Percentiles rank a stretch among this genome's conserved stretches.
Conservation (phyloP, 352 stramenopile genomes). For the Elongisporangium prolatum region DNA sequence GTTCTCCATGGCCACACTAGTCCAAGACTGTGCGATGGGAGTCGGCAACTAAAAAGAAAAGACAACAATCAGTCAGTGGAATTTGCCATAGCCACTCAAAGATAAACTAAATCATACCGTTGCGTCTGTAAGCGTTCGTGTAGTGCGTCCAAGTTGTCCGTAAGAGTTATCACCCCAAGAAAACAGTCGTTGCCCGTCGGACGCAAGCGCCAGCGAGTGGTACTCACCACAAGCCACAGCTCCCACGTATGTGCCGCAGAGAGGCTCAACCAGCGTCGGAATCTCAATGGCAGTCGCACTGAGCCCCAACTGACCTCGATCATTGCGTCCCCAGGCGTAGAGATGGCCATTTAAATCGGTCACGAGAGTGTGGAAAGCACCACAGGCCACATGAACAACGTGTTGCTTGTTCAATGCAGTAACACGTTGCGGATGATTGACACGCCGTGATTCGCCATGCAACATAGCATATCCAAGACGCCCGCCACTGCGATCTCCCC, state of each 20-base stretch:
- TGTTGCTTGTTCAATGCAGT: constrained; percentile 22
- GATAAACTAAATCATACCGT: constrained; percentile 19
- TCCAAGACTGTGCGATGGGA: constrained; percentile 33
- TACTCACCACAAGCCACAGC: constrained; percentile 65
- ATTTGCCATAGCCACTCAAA: not conserved
- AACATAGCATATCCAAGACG: constrained; percentile 50
- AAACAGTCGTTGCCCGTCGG: constrained; percentile 42
- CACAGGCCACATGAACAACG: constrained; percentile 57
- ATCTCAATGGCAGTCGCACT: constrained; percentile 22
- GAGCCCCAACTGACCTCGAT: constrained; percentile 45
- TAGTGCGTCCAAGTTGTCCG: constrained; percentile 44
- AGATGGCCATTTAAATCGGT: constrained; percentile 75
- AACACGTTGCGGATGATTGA: constrained; percentile 33
- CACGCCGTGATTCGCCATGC: constrained; percentile 36
- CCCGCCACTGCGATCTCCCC: constrained; percentile 56
- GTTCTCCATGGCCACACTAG: constrained; percentile 18
- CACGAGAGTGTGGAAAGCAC: constrained; percentile 60
- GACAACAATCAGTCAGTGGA: constrained; percentile 3
- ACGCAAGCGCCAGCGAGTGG: constrained; percentile 64
- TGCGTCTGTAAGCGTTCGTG: constrained; percentile 31
- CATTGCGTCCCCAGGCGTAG: constrained; percentile 65
- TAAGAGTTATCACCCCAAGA: constrained; percentile 76
- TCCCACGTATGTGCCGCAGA: constrained; percentile 56
- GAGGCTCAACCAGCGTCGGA: constrained; percentile 32
- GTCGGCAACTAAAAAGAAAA: constrained; percentile 13